Evolutionary conservation across 2,329 filamentous ascomycete genomes (phyloP).

Genomic region (Echinosphaeria canescens): DNA sequence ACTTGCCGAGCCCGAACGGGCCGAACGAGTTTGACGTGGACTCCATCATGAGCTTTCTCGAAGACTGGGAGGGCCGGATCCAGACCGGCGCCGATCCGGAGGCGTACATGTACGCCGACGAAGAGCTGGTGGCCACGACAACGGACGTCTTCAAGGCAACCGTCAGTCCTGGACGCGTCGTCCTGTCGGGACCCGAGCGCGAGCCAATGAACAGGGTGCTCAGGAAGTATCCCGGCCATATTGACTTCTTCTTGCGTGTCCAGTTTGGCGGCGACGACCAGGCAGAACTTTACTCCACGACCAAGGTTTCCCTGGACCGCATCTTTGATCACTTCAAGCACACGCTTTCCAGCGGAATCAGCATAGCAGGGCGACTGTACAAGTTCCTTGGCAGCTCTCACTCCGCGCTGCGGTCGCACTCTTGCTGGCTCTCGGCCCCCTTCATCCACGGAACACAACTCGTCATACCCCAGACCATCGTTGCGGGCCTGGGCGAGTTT

Average conservation of each 20-base stretch:
- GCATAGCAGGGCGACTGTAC: constrained; percentile 39
- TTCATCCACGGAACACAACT: constrained; percentile 14
- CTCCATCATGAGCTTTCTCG: constrained; percentile 16
- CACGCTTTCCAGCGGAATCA: constrained; percentile 35
- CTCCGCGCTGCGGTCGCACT: constrained; percentile 51
- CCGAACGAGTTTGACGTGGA: constrained; percentile 16
- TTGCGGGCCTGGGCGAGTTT: constrained; percentile 27
- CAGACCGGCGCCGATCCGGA: background rate
- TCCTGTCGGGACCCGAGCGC: constrained; percentile 35
- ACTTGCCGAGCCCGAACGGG: constrained; percentile 28
- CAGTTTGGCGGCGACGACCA: constrained; percentile 58
- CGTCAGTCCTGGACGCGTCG: constrained; percentile 36
- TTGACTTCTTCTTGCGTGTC: constrained; percentile 46
- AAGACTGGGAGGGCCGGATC: constrained; percentile 13
- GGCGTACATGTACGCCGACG: constrained; percentile 5
- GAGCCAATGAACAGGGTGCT: constrained; percentile 52
- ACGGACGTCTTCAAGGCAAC: constrained; percentile 28
- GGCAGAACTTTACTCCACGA: constrained; percentile 34
- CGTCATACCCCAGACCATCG: constrained; percentile 18
- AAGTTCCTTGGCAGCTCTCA: constrained; percentile 60
- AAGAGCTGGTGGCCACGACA: constrained; percentile 2
- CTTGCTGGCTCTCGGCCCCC: constrained; percentile 38
- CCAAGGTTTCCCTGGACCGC: constrained; percentile 20
- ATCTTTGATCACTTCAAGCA: constrained; percentile 38
- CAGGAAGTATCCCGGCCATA: constrained; percentile 36